These are phyloP conservation scores for Alternaria panax DNA, from an alignment of 2,329 filamentous ascomycete species.

Conservation along the genomic window DNA sequence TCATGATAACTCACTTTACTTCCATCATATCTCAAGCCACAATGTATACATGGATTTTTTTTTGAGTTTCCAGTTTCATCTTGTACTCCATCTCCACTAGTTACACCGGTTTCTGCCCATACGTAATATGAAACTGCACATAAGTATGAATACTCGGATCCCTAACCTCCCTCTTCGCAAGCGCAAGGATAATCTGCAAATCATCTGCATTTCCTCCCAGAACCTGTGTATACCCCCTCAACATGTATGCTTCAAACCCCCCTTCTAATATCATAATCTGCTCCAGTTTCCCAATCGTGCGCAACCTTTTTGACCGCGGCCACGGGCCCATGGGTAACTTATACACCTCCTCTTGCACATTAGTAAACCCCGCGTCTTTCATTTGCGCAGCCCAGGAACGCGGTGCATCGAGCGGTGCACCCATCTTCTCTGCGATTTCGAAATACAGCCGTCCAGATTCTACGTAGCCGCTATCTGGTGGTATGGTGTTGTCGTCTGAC, in stretches of 20 bases:
- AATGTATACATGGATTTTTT: no score
- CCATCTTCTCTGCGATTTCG: conserved; percentile 33
- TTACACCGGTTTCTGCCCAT: conserved; percentile 25
- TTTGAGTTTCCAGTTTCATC: neutral
- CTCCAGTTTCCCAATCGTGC: conserved; percentile 28
- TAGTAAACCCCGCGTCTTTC: conserved; percentile 52
- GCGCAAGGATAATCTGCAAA: conserved; percentile 25
- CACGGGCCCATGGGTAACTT: conserved; percentile 40
- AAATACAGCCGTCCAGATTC: conserved; percentile 29
- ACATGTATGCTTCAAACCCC: conserved; percentile 35
- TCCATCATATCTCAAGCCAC: no score
- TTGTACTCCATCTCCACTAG: no score
- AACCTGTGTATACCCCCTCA: conserved; percentile 32
- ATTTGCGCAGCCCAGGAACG: conserved; percentile 44
- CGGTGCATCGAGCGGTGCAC: conserved; percentile 45
- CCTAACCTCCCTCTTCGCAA: conserved; percentile 30
- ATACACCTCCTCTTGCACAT: conserved; percentile 48
- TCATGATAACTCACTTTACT: no score
- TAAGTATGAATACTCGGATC: conserved; percentile 33
- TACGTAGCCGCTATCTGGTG: conserved; percentile 28
- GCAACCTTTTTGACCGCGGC: conserved; percentile 35
- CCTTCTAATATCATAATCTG: conserved; percentile 35
- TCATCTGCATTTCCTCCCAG: conserved; percentile 23
- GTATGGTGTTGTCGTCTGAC: conserved; percentile 30
- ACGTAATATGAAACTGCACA: conserved; percentile 34